Evolutionary conservation across 2,329 filamentous ascomycete genomes (phyloP).

Genomic region (Paraphaeosphaeria minitans): DNA sequence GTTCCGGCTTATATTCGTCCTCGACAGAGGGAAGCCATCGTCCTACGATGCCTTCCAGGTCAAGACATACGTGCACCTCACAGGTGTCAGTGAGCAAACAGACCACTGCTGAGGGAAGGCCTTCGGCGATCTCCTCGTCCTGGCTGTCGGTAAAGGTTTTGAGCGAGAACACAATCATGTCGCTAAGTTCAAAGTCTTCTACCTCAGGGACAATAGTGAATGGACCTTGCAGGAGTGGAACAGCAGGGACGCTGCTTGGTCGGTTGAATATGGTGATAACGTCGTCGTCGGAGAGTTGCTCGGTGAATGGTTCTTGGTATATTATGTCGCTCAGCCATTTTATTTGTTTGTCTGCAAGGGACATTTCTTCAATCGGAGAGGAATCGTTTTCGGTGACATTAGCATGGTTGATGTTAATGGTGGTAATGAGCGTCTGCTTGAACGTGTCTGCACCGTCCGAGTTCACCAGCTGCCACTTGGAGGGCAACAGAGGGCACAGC

Average conservation of each 20-base stretch:
- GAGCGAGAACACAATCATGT: constrained; percentile 62
- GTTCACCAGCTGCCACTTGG: constrained; percentile 71
- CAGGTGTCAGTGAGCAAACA: constrained; percentile 62
- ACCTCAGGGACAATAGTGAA: constrained; percentile 60
- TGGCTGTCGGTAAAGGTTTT: constrained; percentile 57
- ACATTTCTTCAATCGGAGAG: constrained; percentile 51
- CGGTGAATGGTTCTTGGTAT: constrained; percentile 55
- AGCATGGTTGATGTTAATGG: constrained; percentile 71
- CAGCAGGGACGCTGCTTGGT: constrained; percentile 58
- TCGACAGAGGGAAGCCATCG: constrained; percentile 63
- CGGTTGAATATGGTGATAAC: constrained; percentile 60
- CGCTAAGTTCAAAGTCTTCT: constrained; percentile 62
- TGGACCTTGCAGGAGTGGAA: constrained; percentile 67
- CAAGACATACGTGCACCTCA: constrained; percentile 63
- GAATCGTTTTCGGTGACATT: constrained; percentile 32
- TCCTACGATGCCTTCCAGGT: constrained; percentile 65
- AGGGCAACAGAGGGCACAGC: constrained; percentile 85
- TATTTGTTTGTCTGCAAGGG: constrained; percentile 59
- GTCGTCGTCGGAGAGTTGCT: constrained; percentile 49
- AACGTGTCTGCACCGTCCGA: constrained; percentile 62
- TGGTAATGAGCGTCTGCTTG: constrained; percentile 80
- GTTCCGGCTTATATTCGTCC: constrained; percentile 23
- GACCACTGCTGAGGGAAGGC: constrained; percentile 62
- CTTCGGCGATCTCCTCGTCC: constrained; percentile 54
- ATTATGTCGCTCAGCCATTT: constrained; percentile 59